phyloP scores from a whole-genome alignment of 345 rosid genomes.

The Eucalyptus shirleyi region DNA sequence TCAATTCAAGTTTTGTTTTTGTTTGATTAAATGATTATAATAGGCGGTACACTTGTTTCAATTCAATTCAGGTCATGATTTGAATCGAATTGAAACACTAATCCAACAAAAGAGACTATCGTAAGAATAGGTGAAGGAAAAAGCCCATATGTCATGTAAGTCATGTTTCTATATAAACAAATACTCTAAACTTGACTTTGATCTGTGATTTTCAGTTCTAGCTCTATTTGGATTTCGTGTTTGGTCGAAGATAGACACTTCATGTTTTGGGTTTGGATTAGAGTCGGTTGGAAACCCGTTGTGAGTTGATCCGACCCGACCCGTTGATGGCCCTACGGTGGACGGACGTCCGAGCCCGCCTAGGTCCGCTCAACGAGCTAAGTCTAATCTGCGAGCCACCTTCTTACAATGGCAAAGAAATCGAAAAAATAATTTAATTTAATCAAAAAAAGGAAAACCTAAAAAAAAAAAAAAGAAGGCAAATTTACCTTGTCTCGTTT shows the following conservation, averaged over 20 bases:
- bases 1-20: too few relatives aligned
- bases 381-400: background rate
- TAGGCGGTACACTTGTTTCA: fast-evolving
- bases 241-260: fast-evolving
- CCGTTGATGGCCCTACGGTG: too few relatives aligned
- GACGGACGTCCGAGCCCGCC: background rate
- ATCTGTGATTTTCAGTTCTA: fast-evolving
- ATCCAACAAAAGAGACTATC: fast-evolving
- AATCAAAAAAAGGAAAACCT: background rate
- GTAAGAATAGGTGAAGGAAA: fast-evolving
- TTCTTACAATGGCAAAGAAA: background rate
- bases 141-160: fast-evolving
- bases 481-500: background rate
- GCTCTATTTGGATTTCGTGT: fast-evolving
- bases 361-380: background rate
- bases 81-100: too few relatives aligned
- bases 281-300: fast-evolving
- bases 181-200: fast-evolving
- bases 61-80: too few relatives aligned
- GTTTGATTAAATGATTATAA: too few relatives aligned
- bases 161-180: fast-evolving
- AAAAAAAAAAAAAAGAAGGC: background rate
- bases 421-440: background rate
- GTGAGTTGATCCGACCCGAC: fast-evolving
- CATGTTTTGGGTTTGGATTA: fast-evolving